A percentile compares a stretch with the other conserved stretches of the same genome.
These are phyloP conservation scores for Suillus ampliporus DNA, from an alignment of 768 basidiomycete genomes.

Conservation along the genomic window DNA sequence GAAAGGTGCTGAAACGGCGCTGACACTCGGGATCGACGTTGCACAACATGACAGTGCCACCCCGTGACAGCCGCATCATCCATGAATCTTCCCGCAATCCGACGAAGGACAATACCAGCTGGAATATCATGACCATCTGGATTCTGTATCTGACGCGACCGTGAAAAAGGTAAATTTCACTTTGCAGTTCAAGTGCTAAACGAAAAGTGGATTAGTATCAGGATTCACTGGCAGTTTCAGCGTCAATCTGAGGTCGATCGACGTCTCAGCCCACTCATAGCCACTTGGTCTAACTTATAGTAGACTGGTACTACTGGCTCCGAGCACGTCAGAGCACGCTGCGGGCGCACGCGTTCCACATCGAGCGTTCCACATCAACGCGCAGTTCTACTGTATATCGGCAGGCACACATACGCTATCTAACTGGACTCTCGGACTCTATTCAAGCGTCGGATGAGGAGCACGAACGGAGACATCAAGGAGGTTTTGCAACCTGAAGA, in stretches of 20 bases:
- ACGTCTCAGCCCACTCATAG: no score
- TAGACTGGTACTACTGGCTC: neutral
- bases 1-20: no score
- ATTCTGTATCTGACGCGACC: no score
- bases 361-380: neutral
- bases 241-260: no score
- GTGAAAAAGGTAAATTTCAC: no score
- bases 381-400: neutral
- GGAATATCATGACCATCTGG: neutral
- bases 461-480: neutral
- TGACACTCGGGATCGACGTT: neutral
- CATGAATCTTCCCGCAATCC: neutral
- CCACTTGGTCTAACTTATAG: no score
- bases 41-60: neutral
- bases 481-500: neutral
- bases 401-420: neutral
- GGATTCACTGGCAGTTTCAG: no score
- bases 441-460: neutral
- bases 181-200: no score
- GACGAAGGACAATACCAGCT: neutral
- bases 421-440: neutral
- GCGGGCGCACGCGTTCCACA: neutral
- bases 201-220: no score
- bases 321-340: neutral
- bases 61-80: neutral